Evolutionary conservation across 2,329 filamentous ascomycete species (phyloP), one percentile per base, ranked within the genome.

Genomic region (Botryotinia globosa): DNA sequence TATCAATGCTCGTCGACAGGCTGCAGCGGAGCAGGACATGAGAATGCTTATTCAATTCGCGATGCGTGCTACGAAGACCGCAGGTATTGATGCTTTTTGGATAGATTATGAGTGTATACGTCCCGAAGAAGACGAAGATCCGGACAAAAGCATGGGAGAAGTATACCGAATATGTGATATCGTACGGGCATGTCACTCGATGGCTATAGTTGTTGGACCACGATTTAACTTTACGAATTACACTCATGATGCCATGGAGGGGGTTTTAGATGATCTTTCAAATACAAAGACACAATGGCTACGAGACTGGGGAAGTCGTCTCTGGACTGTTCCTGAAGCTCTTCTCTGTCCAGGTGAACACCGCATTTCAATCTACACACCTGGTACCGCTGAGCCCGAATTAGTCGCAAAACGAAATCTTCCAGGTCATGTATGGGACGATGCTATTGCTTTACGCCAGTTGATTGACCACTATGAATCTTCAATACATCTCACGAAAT

Each of bases 391-490:
- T 18, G 42, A 34, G 29, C 42, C 67, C 25, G 67, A 69, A 22
- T 22, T 44, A 34, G n/a, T 69, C 8, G 48, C 61, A 2, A 71
- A 71, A 42, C 44, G 59, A 1, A 71, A 71, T 44, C 42, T 61
- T 22, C 51, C 48, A 32, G 69, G 29, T 45, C 42, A 44, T 22
- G 69, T 48, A 10, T 71, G 59, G 39, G 51, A 61, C 20, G 70
- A 74, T n/a, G 62, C 51, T 1, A 16, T 67, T 61, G 34, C 61
- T 1, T 34, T 70, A 8, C 62, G 72, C 29, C 67, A 75, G 32
- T 74, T 81, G 1, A 75, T 79, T 20, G 80, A 81, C 72, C 80
- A 81, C 69, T 81, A 76, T 66, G 73, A 77, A 20, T 74, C 73
- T 12, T 73, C 74, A 22, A 73, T 81, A 7, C 76, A 73, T 0